Evolutionary conservation across 495 filamentous ascomycete species (phyloP), one percentile per base, ranked within the genome.

Genomic region (Penicillium lagena): DNA sequence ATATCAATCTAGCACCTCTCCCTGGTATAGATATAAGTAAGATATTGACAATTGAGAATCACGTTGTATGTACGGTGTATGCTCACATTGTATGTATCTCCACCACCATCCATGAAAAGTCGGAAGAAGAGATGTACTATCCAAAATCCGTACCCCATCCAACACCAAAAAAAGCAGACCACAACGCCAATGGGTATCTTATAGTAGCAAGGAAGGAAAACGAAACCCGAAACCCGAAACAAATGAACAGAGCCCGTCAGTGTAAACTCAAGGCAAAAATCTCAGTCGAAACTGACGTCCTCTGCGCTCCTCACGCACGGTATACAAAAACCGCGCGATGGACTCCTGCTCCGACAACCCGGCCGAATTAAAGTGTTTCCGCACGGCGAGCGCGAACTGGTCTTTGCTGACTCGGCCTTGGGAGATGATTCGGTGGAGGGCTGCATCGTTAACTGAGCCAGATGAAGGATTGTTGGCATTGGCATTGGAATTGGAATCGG

Each of bases 301-400:
- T 32, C 66, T 51, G 29, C 68, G 55, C 40, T 72, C 71, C 48
- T 73, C 70, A n/a, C 71, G 69, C 14, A 90, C 83, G 50, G 86
- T 90, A 67, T 96, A 94, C 39, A 93, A 56, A 58, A 95, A 86
- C 51, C 89, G 82, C 13, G 90, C 88, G 43, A 95, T 86, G 29
- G 89, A 84, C 55, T 96, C 90, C 51, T 83, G 89, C 64, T 96
- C 90, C 42, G 81, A 82, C 10, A 95, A 78, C 9, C 85, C 87
- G 39, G 86, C 74, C 15, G 80, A 83, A 58, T 95, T 95, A 64
- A 96, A 95, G 61, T 95, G 87, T 68, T 90, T 95, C 46, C 90
- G 71, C 17, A 93, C 88, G 9, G 84, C 75, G 45, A 82, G 74
- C n/a, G 88, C 86, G 31, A 96, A 74, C 52, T 90, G 78, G 22